These are phyloP conservation scores for Stemphylium beticola DNA, from an alignment of 2,329 filamentous ascomycete genomes.

Conservation along the genomic window DNA sequence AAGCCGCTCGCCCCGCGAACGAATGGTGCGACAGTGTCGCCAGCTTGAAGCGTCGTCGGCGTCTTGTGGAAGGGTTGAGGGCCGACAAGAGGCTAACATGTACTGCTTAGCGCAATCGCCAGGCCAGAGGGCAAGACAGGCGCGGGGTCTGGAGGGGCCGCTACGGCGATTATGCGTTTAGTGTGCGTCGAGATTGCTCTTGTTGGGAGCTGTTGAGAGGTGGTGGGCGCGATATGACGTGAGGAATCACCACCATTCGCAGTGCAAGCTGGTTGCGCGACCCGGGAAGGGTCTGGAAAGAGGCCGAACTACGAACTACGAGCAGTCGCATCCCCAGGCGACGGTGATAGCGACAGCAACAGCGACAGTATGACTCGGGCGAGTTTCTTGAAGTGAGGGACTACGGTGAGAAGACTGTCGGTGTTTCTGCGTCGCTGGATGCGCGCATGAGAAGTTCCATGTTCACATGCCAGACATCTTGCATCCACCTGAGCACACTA, in stretches of 20 bases:
- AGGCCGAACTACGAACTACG: slow-evolving; percentile 15
- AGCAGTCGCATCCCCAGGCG: slow-evolving; percentile 22
- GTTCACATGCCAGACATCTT: slow-evolving; percentile 6
- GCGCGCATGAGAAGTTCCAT: slow-evolving; percentile 9
- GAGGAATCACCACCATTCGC: slow-evolving; percentile 12
- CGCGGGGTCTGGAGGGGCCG: not conserved
- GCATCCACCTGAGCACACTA: slow-evolving; percentile 3
- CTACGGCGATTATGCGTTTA: not conserved
- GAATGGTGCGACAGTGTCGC: slow-evolving; percentile 32
- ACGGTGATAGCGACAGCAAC: too few species aligned
- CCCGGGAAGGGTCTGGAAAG: slow-evolving; percentile 1
- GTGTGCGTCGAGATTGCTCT: not conserved
- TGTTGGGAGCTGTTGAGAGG: slow-evolving; percentile 20
- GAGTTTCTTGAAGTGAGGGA: not conserved
- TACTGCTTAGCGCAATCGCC: not conserved
- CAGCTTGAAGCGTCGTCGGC: slow-evolving; percentile 19
- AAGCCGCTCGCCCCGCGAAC: slow-evolving; percentile 34
- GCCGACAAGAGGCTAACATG: not conserved
- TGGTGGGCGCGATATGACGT: slow-evolving; percentile 21
- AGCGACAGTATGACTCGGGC: slow-evolving; percentile 2
- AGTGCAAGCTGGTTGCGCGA: slow-evolving; percentile 2
- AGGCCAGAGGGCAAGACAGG: not conserved
- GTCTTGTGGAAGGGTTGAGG: not conserved
- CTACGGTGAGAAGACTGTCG: not conserved
- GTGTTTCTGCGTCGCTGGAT: not conserved